Evolutionary conservation across 805 yeast species (phyloP), one percentile per base, ranked within the genome.

Genomic region (Lipomyces spencermartinsiae): DNA sequence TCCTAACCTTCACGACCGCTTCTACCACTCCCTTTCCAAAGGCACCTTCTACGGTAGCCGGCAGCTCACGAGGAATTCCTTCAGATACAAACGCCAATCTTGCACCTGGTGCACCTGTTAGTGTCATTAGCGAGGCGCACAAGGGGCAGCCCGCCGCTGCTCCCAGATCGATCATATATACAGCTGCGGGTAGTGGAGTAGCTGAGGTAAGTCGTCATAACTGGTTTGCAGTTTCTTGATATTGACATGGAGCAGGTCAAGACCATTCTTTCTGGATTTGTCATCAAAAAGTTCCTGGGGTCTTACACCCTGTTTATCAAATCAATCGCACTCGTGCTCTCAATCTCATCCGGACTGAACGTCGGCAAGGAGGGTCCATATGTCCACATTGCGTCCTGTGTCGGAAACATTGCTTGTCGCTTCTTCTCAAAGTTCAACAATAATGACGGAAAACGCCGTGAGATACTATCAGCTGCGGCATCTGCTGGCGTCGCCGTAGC

Each of bases 291-390:
- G 55, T 86, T 83, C 71, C 75, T 86, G 49, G 89, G 89, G 4
- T 76, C 83, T 1, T 81, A 83, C 70, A 85, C 89, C 0, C 78
- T 86, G 7, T 53, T 85, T 31, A 78, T 84, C 66, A 86, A 86
- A 74, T 79, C 86, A 0, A 67, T 79, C 1, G 85, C 86, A 0
- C 76, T 86, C 33, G 78, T 85, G 1, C 79, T 85, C 49, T 84
- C 88, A 2, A 85, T 86, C 51, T 86, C 88, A 0, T 84, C 88
- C 0, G 89, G 89, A 1, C 78, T 86, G 78, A 76, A 84, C 12
- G 76, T 86, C 9, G 89, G 89, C 1, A 86, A 86, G 74, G 89
- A 86, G 67, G 89, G 89, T 2, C 89, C 89, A 0, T 86, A 82
- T 73, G 89, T 86, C 29, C 89, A 86, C 74, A 79, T 86, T 59